Evolutionary conservation across 352 stramenopile genomes (phyloP).

Genomic region (Pythium dissimile): DNA sequence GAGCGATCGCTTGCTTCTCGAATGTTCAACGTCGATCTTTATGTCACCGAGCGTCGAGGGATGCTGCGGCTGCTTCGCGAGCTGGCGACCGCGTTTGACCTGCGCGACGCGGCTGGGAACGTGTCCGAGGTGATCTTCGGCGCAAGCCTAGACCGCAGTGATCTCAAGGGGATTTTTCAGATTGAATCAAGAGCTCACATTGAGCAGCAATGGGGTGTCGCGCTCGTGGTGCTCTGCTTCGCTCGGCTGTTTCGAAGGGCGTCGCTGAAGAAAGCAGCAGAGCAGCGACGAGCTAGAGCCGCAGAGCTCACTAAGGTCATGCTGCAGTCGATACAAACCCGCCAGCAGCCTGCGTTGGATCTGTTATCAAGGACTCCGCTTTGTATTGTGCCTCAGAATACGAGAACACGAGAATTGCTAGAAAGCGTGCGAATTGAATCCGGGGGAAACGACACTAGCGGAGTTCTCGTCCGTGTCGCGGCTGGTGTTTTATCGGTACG

Average conservation of each 20-base stretch:
- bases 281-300: not conserved
- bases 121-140: slow-evolving; percentile 34
- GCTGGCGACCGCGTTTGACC: slow-evolving; percentile 24
- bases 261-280: slow-evolving; percentile 31
- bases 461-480: not conserved
- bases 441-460: not conserved
- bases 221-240: slow-evolving; percentile 38
- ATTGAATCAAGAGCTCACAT: slow-evolving; percentile 22
- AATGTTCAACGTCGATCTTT: slow-evolving; percentile 25
- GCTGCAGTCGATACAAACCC: not conserved
- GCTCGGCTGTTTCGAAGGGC: slow-evolving; percentile 30
- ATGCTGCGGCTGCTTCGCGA: slow-evolving; percentile 14
- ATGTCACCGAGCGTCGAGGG: not conserved
- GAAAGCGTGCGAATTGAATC: not conserved
- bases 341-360: not conserved
- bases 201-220: slow-evolving; percentile 32
- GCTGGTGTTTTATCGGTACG: slow-evolving; percentile 9
- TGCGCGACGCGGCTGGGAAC: slow-evolving; percentile 28
- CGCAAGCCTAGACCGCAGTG: slow-evolving; percentile 29
- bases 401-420: no score
- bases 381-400: no score
- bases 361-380: no score
- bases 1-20: no score
- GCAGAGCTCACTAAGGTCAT: not conserved
- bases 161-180: slow-evolving; percentile 29